Percentiles rank a stretch among this genome's conserved stretches.
Evolutionary conservation across 1,284 basidiomycete genomes (phyloP).

Genomic region (Thecaphora frezii): DNA sequence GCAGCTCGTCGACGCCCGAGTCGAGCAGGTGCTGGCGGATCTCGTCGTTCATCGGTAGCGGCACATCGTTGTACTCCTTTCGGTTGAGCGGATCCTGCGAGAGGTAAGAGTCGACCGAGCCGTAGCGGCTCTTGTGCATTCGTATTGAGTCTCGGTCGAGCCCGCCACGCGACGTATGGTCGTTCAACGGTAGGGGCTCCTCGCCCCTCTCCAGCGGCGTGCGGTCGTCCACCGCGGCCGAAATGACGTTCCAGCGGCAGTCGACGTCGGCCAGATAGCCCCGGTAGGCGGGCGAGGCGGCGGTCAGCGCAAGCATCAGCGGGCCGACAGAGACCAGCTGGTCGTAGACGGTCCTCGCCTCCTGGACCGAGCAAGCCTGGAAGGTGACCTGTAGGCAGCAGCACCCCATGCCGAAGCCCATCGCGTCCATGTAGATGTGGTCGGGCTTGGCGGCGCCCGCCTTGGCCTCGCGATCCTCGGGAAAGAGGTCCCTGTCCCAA

Average conservation of each 20-base stretch:
- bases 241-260: constrained; percentile 97
- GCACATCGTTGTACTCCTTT: constrained; percentile 88
- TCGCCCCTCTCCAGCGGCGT: constrained; percentile 89
- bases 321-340: constrained; percentile 90
- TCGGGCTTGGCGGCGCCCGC: constrained; percentile 77
- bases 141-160: constrained; percentile 48
- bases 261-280: constrained; percentile 95
- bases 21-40: constrained; percentile 58
- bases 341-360: constrained; percentile 91
- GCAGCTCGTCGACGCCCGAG: constrained; percentile 76
- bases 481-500: constrained; percentile 75
- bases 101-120: constrained; percentile 91
- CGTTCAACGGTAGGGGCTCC: constrained; percentile 53
- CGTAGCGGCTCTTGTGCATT: constrained; percentile 95
- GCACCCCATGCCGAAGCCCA: constrained; percentile 99
- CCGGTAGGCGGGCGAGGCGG: constrained; percentile 89
- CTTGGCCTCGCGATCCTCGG: constrained; percentile 84
- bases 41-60: constrained; percentile 74
- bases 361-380: constrained; percentile 88
- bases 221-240: constrained; percentile 93
- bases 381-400: constrained; percentile 97
- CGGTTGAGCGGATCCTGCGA: constrained; percentile 83
- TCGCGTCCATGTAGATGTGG: constrained; percentile 98
- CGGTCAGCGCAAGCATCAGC: constrained; percentile 91
- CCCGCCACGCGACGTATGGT: constrained; percentile 22